These are phyloP conservation scores for Chaetomium globosum DNA, from an alignment of 2,329 filamentous ascomycete species.

Conservation along the genomic window DNA sequence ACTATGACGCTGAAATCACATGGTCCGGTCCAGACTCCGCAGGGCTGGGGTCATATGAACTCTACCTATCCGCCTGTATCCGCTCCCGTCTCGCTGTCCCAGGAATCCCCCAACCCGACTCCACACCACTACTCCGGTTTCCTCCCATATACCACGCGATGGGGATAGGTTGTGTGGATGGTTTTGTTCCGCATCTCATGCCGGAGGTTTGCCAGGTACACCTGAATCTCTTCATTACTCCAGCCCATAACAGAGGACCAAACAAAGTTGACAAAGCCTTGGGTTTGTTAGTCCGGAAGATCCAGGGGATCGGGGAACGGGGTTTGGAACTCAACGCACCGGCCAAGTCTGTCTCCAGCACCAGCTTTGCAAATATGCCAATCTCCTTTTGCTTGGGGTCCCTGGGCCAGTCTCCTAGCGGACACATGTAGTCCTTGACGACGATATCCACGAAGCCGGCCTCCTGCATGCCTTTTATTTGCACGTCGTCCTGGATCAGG, in stretches of 20 bases:
- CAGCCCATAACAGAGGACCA: conserved; percentile 30
- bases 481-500: conserved; percentile 25
- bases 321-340: conserved; percentile 15
- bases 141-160: conserved; percentile 20
- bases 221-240: conserved; percentile 22
- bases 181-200: conserved; percentile 15
- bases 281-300: not conserved
- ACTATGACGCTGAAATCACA: not conserved
- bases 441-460: conserved; percentile 30
- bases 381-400: conserved; percentile 22
- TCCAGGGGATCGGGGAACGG: not conserved
- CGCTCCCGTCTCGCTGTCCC: not conserved
- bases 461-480: conserved; percentile 24
- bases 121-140: conserved; percentile 15
- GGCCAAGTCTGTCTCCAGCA: conserved; percentile 23
- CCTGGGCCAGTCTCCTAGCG: conserved; percentile 22
- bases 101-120: too few relatives aligned
- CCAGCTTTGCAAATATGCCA: conserved; percentile 18
- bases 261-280: conserved; percentile 26
- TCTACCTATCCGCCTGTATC: not conserved
- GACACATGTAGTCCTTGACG: conserved; percentile 20
- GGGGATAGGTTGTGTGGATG: conserved; percentile 8
- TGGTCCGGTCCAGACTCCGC: not conserved
- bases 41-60: not conserved
- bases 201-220: conserved; percentile 24